Conservation (phyloP, 371 early-diverging fungal genomes). For the Mucor circinelloides region DNA sequence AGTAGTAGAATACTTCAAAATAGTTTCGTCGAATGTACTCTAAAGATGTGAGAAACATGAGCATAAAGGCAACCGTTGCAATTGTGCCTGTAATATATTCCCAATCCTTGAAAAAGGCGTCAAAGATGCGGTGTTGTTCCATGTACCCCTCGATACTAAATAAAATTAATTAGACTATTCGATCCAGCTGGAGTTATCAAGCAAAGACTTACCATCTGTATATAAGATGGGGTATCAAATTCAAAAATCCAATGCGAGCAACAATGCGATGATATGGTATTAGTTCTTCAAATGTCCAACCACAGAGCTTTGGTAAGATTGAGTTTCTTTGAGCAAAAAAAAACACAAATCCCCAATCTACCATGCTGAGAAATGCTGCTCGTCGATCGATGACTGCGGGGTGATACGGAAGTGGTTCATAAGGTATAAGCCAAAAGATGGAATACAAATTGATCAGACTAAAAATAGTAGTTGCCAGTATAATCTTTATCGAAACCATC, state of each 20-base stretch:
- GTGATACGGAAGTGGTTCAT: slow-evolving; percentile 24
- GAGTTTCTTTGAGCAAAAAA: slow-evolving; percentile 48
- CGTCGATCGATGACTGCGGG: slow-evolving; percentile 39
- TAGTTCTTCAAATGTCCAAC: slow-evolving; percentile 44
- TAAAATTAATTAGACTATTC: not conserved
- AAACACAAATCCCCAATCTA: slow-evolving; percentile 53
- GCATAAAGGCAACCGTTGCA: slow-evolving; percentile 41
- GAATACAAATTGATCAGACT: slow-evolving; percentile 34
- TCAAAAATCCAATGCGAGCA: slow-evolving; percentile 45
- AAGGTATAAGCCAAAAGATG: slow-evolving; percentile 27
- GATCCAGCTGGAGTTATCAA: not conserved
- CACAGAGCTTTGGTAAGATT: slow-evolving; percentile 43
- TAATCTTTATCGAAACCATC: slow-evolving; percentile 44
- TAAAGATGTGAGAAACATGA: slow-evolving; percentile 45
- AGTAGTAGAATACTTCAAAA: slow-evolving; percentile 49
- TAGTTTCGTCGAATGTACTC: slow-evolving; percentile 43
- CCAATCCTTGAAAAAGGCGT: slow-evolving; percentile 32
- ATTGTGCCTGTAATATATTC: slow-evolving; percentile 48
- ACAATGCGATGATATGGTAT: slow-evolving; percentile 53
- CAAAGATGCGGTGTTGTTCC: not conserved
- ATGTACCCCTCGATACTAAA: not conserved
- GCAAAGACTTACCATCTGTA: slow-evolving; percentile 12
- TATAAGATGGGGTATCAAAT: slow-evolving; percentile 46
- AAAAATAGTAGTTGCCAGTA: slow-evolving; percentile 36
- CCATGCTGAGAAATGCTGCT: slow-evolving; percentile 46